A percentile compares a stretch with the other conserved stretches of the same genome.
phyloP scores from a whole-genome alignment of 2,329 filamentous ascomycete genomes.

The Aureobasidium sp. region DNA sequence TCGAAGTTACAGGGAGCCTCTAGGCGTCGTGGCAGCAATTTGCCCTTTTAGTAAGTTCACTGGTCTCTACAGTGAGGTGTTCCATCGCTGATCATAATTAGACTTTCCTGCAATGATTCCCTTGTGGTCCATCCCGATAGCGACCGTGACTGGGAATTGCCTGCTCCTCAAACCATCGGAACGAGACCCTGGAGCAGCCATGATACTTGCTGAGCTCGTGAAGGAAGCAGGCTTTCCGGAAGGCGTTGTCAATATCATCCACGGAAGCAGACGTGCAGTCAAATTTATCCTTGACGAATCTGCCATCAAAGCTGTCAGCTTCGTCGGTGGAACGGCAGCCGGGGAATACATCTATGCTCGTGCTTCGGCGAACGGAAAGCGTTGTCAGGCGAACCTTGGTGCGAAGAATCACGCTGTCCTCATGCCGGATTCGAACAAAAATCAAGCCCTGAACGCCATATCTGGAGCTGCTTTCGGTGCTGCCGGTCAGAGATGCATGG shows the following conservation, averaged over 20 bases:
- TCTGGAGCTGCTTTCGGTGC: constrained; percentile 78
- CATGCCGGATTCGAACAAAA: constrained; percentile 82
- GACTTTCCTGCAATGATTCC: constrained; percentile 91
- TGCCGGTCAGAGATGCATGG: constrained; percentile 82
- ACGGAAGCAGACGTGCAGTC: too few species aligned
- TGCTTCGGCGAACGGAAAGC: constrained; percentile 77
- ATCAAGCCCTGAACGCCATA: constrained; percentile 78
- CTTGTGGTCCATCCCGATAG: constrained; percentile 79
- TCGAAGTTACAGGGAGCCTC: constrained; percentile 69
- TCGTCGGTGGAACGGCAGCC: constrained; percentile 81
- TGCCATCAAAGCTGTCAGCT: constrained; percentile 76
- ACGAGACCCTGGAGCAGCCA: constrained; percentile 73
- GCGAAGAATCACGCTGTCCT: constrained; percentile 85
- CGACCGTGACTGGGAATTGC: constrained; percentile 76
- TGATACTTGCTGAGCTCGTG: constrained; percentile 76
- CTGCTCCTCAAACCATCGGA: constrained; percentile 85
- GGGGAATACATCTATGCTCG: constrained; percentile 79
- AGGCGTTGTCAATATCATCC: constrained; percentile 76
- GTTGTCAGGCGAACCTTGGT: constrained; percentile 79
- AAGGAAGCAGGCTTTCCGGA: constrained; percentile 74
- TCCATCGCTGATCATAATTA: too few species aligned
- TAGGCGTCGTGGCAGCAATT: constrained; percentile 75
- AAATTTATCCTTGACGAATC: constrained; percentile 83
- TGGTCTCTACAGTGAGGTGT: too few species aligned
- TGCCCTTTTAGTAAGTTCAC: constrained; percentile 89